Evolutionary conservation across 208 protist species (phyloP), one percentile per base, ranked within the genome.

Genomic region (Dictyostelium gargantuum): DNA sequence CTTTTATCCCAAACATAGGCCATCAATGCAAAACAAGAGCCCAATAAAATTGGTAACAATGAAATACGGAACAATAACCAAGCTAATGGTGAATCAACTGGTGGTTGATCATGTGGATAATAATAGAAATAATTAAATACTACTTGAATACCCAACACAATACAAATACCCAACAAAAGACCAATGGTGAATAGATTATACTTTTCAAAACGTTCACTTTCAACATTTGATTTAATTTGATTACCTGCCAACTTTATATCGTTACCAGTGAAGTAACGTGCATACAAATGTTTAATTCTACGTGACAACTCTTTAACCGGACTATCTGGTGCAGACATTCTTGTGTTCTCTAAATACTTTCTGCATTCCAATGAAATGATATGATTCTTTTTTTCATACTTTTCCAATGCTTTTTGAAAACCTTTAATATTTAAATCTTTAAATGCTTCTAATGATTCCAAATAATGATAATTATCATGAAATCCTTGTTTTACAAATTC

Each of bases 251-350:
- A 66, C 48, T 79, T 89, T 2, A 54, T 21, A 68, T 89, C 70
- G 19, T 89, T 89, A 48, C 82, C 82, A n/a, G 82, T 79, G 26
- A 89, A 89, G 23, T 68, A 52, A 48, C 68, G 76, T 68, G 82
- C 44, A 50, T 79, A 89, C 1, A 63, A 46, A 73, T 52, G 35
- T 86, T 76, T 86, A 0, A 86, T 61, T 26, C 73, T 35, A 35
- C 13, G 35, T 42, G 73, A 13, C 29, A 58, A 58, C 5, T 56
- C 6, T 46, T 38, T 46, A 38, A 76, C 26, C 1, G 73, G 63
- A 21, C 15, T 32, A 44, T 70, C 81, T 9, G 23, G 15, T 35
- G 19, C 1, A 44, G 2, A 76, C 13, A 86, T 61, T 32, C 26
- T 54, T 17, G 52, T 76, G 5, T 21, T 44, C 8, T 61, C 32